Conservation (phyloP, 2,329 filamentous ascomycete genomes). For the Akanthomyces lecanii region DNA sequence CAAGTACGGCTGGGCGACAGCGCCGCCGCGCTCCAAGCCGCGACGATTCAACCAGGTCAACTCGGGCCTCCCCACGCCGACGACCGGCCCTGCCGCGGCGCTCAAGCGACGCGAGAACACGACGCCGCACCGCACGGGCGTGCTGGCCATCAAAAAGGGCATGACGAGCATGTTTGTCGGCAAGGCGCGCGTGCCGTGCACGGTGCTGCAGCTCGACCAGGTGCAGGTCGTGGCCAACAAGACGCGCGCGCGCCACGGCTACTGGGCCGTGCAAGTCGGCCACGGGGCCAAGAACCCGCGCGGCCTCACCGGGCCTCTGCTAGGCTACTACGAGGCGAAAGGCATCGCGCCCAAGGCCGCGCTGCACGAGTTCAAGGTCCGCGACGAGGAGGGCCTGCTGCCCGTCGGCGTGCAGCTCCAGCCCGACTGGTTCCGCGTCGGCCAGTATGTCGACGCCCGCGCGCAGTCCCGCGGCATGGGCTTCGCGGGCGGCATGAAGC, state of each 20-base stretch:
- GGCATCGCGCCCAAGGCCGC: conserved; percentile 79
- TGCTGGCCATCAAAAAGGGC: conserved; percentile 85
- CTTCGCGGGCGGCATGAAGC: conserved; percentile 97
- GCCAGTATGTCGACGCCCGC: conserved; percentile 84
- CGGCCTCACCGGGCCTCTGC: conserved; percentile 75
- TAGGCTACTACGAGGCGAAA: conserved; percentile 83
- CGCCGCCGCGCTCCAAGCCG: conserved; percentile 47
- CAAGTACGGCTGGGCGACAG: conserved; percentile 59
- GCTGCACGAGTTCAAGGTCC: conserved; percentile 84
- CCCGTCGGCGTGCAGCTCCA: conserved; percentile 70
- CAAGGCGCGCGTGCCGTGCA: conserved; percentile 76
- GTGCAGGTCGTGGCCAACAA: conserved; percentile 88
- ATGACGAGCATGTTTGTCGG: conserved; percentile 90
- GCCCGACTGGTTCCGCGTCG: conserved; percentile 87
- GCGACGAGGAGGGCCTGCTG: conserved; percentile 65
- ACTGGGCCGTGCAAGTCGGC: conserved; percentile 91
- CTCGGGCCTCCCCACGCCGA: conserved; percentile 52
- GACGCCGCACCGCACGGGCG: conserved; percentile 68
- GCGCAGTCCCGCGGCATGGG: conserved; percentile 81
- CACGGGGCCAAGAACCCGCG: conserved; percentile 66
- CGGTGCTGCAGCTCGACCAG: conserved; percentile 87
- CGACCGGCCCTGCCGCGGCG: conserved; percentile 56
- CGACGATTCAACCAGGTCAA: conserved; percentile 58
- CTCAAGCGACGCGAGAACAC: conserved; percentile 55
- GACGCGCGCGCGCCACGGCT: conserved; percentile 75